A percentile compares a stretch with the other conserved stretches of the same genome.
These are phyloP conservation scores for Aeschynomene evenia DNA, from an alignment of 306 rosid species.

Conservation along the genomic window DNA sequence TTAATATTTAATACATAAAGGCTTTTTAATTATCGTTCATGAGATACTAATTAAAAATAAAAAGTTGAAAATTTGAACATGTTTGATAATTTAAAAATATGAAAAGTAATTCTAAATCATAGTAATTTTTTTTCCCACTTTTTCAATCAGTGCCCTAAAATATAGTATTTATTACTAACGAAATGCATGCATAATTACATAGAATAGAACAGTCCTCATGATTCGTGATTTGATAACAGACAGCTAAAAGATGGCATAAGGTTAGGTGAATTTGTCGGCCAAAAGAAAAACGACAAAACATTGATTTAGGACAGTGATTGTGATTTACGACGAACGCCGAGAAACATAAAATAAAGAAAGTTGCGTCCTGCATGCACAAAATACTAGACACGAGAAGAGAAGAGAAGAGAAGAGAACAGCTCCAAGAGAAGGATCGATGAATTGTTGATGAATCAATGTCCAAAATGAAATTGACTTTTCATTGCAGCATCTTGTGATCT, in stretches of 20 bases:
- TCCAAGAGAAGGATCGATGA: too few relatives aligned
- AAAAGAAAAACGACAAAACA: background rate
- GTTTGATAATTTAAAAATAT: too few relatives aligned
- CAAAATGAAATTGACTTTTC: background rate
- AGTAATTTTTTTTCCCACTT: background rate
- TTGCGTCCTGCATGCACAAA: background rate
- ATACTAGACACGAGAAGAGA: background rate
- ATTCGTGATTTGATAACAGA: background rate
- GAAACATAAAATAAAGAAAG: background rate
- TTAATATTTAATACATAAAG: too few relatives aligned
- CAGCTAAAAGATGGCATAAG: background rate
- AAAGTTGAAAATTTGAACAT: too few relatives aligned
- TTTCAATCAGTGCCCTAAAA: background rate
- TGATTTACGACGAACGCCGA: background rate
- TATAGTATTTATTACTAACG: too few relatives aligned
- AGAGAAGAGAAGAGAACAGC: too few relatives aligned
- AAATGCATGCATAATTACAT: background rate
- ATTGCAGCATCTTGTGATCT: background rate
- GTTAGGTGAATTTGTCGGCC: conserved; percentile 31
- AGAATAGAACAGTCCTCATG: too few relatives aligned
- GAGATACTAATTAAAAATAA: too few relatives aligned
- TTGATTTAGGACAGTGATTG: conserved; percentile 7
- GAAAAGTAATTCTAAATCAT: too few relatives aligned
- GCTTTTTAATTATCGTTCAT: too few relatives aligned
- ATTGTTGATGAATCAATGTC: background rate